phyloP scores from a whole-genome alignment of 495 filamentous ascomycete species.

The Schizothecium vesticola region DNA sequence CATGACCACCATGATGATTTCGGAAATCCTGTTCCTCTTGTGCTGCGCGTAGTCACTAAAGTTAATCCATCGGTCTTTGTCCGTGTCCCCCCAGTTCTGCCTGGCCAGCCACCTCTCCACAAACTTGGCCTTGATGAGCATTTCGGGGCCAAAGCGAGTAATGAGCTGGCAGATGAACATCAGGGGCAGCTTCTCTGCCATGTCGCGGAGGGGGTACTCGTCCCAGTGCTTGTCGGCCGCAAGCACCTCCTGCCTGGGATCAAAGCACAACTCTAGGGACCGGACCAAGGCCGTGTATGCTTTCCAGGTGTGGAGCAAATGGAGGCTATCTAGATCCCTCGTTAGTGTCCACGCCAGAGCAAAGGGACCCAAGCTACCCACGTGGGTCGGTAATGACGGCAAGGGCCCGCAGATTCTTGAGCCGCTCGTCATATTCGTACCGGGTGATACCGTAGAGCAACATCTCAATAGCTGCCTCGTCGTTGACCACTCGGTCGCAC shows the following conservation, averaged over 20 bases:
- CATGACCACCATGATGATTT: slow-evolving; percentile 37
- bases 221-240: slow-evolving; percentile 42
- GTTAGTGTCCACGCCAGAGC: not conserved
- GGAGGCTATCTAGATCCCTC: slow-evolving; percentile 21
- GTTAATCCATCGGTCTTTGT: slow-evolving; percentile 40
- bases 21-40: slow-evolving; percentile 42
- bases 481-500: slow-evolving; percentile 47
- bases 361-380: slow-evolving; percentile 12
- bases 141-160: slow-evolving; percentile 36
- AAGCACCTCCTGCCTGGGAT: slow-evolving; percentile 44
- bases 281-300: slow-evolving; percentile 49
- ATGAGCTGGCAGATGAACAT: slow-evolving; percentile 41
- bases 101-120: slow-evolving; percentile 52
- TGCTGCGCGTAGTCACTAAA: slow-evolving; percentile 39
- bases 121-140: slow-evolving; percentile 45
- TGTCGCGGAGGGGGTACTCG: slow-evolving; percentile 48
- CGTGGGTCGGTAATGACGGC: slow-evolving; percentile 29
- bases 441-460: slow-evolving; percentile 48
- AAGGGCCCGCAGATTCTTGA: slow-evolving; percentile 44
- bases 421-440: slow-evolving; percentile 45
- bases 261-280: slow-evolving; percentile 46
- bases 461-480: slow-evolving; percentile 34
- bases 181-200: slow-evolving; percentile 46
- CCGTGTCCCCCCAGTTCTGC: slow-evolving; percentile 48
- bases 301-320: slow-evolving; percentile 34